These are phyloP conservation scores for Orbilia oligospora DNA, from an alignment of 2,329 filamentous ascomycete species.

Conservation along the genomic window DNA sequence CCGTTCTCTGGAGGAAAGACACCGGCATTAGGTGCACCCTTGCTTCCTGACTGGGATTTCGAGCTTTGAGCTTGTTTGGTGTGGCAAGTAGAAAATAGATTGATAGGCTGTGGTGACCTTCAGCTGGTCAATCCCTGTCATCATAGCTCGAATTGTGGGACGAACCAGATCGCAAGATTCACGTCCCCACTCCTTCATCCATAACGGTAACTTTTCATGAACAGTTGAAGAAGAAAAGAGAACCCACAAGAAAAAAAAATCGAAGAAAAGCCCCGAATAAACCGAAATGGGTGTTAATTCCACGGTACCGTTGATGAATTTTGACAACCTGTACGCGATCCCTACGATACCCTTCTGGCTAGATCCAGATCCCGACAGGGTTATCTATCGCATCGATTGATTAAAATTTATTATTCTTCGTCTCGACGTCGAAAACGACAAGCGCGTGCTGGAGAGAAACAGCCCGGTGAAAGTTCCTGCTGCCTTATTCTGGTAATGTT, in stretches of 20 bases:
- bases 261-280: conserved; percentile 7
- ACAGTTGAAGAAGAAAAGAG: conserved; percentile 29
- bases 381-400: conserved; percentile 30
- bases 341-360: conserved; percentile 48
- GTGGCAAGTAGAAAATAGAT: conserved; percentile 55
- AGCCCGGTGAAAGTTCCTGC: conserved; percentile 42
- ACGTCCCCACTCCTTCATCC: conserved; percentile 56
- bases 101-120: conserved; percentile 58
- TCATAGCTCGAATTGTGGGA: conserved; percentile 58
- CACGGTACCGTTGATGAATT: conserved; percentile 42
- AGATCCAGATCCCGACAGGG: conserved; percentile 55
- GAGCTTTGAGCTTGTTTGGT: conserved; percentile 61
- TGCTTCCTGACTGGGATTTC: conserved; percentile 47
- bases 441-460: conserved; percentile 47
- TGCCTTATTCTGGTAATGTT: conserved; percentile 45
- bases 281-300: conserved; percentile 41
- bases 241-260: conserved; percentile 36
- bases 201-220: conserved; percentile 52
- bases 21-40: conserved; percentile 53
- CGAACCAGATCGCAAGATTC: conserved; percentile 61
- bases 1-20: conserved; percentile 52
- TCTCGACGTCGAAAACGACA: conserved; percentile 25
- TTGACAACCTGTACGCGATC: conserved; percentile 55
- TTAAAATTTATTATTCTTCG: conserved; percentile 24
- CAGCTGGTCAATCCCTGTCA: conserved; percentile 59